Evolutionary conservation across 2,329 filamentous ascomycete species (phyloP).

Genomic region (Aspergillus quadricinctus): DNA sequence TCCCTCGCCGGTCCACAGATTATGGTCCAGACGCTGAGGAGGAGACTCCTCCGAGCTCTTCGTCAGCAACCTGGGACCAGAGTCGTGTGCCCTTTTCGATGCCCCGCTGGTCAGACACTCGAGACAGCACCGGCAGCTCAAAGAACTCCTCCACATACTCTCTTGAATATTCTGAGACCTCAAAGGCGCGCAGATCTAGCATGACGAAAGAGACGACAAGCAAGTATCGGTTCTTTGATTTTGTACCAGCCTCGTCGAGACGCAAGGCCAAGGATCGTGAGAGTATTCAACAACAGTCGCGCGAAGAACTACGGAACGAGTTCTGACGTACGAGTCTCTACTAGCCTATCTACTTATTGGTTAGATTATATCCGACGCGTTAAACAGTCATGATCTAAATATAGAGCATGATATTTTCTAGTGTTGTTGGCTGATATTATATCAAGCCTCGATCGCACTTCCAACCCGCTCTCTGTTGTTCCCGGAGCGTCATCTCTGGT

Average conservation of each 20-base stretch:
- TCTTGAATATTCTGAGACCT: slow-evolving; percentile 35
- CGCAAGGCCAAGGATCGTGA: slow-evolving; percentile 41
- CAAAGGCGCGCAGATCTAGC: slow-evolving; percentile 35
- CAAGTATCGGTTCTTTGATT: slow-evolving; percentile 43
- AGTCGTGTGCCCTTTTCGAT: slow-evolving; percentile 38
- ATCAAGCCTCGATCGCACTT: neutral
- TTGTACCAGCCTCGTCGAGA: slow-evolving; percentile 38
- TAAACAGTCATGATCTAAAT: neutral
- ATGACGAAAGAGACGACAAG: slow-evolving; percentile 36
- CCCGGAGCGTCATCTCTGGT: neutral
- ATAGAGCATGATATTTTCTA: neutral
- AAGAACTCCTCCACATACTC: slow-evolving; percentile 47
- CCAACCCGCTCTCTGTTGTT: neutral
- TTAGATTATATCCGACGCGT: neutral
- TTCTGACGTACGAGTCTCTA: slow-evolving; percentile 14
- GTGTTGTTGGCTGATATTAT: neutral
- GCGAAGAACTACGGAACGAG: slow-evolving; percentile 32
- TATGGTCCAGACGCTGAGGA: slow-evolving; percentile 36
- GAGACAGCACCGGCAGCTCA: slow-evolving; percentile 41
- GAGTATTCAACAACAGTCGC: slow-evolving; percentile 28
- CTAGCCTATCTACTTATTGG: neutral
- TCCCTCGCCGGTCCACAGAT: slow-evolving; percentile 38
- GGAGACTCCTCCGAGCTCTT: slow-evolving; percentile 43
- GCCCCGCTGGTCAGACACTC: slow-evolving; percentile 37
- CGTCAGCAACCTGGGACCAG: slow-evolving; percentile 42